Base-by-base conservation (phyloP, 345 rosid genomes). In the Dipteronia sinensis region DNA sequence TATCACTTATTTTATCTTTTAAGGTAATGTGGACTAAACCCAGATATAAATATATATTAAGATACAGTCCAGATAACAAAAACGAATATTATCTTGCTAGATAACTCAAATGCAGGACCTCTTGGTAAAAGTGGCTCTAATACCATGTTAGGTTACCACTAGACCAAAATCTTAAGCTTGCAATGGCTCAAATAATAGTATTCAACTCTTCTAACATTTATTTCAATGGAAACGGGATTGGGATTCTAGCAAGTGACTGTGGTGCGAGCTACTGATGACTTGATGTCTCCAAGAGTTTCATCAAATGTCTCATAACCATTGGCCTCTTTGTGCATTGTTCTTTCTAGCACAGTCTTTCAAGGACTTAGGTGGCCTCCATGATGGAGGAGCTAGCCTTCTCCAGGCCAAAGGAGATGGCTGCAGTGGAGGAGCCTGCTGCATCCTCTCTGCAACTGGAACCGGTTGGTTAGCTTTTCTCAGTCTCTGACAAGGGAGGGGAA, bases 361-460 rank as follows among this genome's bases (percentile, higher is more conserved):
- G 63, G 63, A 58, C 25, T 58, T 19, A 58, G 63, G 25, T 58
- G 22, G 2, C 62, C 63, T 58, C 63, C 63, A 20, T 20, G 63
- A 58, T 16, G 27, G 63, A 19, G 63, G 63, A 58, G 63, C 23
- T 58, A 58, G 63, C 63, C 63, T 58, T 58, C 63, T 58, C 63
- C 25, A 7, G 63, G 22, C 0, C 63, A 58, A 58, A 58, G 63
- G 63, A 58, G 63, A 58, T 20, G 63, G 63, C 63, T 58, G 22
- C 63, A 58, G 63, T 0, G 63, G 27, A 58, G 25, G 63, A 58
- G 63, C 63, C 27, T 58, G 63, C 63, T 7, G 63, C 63, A 19
- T 58, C n/a, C n/a, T 58, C 63, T 58, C 63, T 58, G 20, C 63
- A 58, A 20, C 63, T 20, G 63, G 20, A 58, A 19, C 63, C 6